phyloP scores from a whole-genome alignment of 1,139 yeast genomes.

The Geotrichum fermentans region DNA sequence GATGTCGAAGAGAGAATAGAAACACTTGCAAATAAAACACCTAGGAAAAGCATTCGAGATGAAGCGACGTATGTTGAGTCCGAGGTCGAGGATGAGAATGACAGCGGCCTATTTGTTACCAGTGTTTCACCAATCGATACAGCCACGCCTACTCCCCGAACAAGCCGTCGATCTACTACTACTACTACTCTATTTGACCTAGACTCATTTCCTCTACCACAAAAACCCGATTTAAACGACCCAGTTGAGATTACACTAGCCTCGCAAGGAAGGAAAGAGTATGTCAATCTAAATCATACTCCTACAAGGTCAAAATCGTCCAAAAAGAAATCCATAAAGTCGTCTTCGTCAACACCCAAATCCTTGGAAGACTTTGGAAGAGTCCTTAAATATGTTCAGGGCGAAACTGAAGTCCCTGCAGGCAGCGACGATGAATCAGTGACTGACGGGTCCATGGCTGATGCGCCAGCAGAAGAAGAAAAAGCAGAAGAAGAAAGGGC shows the following conservation, averaged over 20 bases:
- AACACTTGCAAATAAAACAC: neutral
- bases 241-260: neutral
- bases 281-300: neutral
- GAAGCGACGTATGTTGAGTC: neutral
- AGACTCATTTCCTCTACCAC: neutral
- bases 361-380: conserved; percentile 8
- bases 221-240: conserved; percentile 1
- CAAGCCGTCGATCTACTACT: neutral
- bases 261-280: conserved; percentile 1
- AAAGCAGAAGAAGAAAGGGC: conserved; percentile 18
- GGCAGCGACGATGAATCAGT: neutral
- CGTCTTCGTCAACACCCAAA: neutral
- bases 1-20: neutral
- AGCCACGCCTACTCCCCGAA: neutral
- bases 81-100: neutral
- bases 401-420: no score
- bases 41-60: neutral
- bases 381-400: conserved; percentile 1
- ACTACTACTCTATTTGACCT: conserved; percentile 1
- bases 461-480: conserved; percentile 1
- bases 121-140: neutral
- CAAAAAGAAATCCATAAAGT: neutral
- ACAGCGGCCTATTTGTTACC: neutral
- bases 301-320: neutral
- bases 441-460: no score